Evolutionary conservation across 805 yeast genomes (phyloP).

Genomic region (Ogataea dorogensis): DNA sequence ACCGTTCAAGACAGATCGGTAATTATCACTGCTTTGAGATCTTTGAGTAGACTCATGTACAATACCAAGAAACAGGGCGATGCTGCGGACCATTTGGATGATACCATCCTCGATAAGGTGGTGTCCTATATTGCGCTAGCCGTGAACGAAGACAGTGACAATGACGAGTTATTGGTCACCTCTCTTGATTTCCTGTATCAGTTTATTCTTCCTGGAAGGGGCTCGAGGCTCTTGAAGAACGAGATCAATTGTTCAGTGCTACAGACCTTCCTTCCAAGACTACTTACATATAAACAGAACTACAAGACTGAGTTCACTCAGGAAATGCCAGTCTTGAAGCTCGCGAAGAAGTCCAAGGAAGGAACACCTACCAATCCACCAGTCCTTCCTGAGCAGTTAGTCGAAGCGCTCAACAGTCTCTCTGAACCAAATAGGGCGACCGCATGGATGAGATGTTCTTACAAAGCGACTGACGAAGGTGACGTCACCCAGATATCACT

Average conservation of each 20-base stretch:
- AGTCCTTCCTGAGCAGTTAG: conserved; percentile 46
- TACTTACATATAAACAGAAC: conserved; percentile 50
- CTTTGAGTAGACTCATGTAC: conserved; percentile 76
- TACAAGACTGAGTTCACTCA: conserved; percentile 36
- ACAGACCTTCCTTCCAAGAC: conserved; percentile 58
- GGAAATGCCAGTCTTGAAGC: conserved; percentile 37
- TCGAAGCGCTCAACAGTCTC: conserved; percentile 57
- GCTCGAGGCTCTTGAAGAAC: conserved; percentile 49
- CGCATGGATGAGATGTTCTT: conserved; percentile 90
- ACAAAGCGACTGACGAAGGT: conserved; percentile 71
- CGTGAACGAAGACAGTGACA: conserved; percentile 33
- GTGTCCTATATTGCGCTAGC: conserved; percentile 56
- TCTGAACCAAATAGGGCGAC: conserved; percentile 91
- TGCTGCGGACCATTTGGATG: conserved; percentile 48
- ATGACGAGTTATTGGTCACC: conserved; percentile 72
- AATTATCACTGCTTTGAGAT: conserved; percentile 66
- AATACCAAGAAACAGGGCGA: conserved; percentile 43
- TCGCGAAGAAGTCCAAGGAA: conserved; percentile 59
- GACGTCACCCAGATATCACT: conserved; percentile 93
- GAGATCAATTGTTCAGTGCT: conserved; percentile 50
- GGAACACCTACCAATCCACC: conserved; percentile 62
- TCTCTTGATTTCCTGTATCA: conserved; percentile 82
- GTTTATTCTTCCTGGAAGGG: conserved; percentile 63
- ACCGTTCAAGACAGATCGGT: conserved; percentile 64
- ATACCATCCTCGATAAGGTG: conserved; percentile 49